A percentile compares a stretch with the other conserved stretches of the same genome.
Conservation (phyloP, 2,329 filamentous ascomycete genomes). For the Cytospora schulzeri region DNA sequence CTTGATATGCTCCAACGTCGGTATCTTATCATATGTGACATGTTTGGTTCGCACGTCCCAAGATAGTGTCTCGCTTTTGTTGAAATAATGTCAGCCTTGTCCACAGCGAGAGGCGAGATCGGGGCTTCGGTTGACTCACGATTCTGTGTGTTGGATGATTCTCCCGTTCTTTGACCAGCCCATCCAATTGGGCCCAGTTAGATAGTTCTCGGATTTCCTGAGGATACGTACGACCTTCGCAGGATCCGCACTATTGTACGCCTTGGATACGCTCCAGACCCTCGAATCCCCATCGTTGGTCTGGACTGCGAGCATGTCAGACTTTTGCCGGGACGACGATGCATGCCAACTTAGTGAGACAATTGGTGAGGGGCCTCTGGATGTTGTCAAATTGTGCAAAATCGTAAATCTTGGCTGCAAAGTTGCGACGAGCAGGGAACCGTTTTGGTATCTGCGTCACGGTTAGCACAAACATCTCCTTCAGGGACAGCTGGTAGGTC, state of each 20-base stretch:
- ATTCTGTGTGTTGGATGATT: constrained; percentile 88
- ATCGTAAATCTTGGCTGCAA: constrained; percentile 93
- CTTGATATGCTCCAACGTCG: constrained; percentile 77
- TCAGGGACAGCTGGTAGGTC: neutral
- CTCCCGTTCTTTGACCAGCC: constrained; percentile 98
- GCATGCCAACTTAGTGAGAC: constrained; percentile 92
- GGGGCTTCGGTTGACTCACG: constrained; percentile 59
- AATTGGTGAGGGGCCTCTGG: constrained; percentile 81
- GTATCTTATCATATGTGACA: constrained; percentile 85
- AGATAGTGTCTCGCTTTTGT: constrained; percentile 76
- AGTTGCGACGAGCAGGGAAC: constrained; percentile 86
- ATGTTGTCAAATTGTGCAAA: constrained; percentile 86
- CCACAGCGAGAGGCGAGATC: constrained; percentile 2
- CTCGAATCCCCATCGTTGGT: constrained; percentile 88
- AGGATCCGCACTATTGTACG: constrained; percentile 67
- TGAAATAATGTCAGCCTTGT: constrained; percentile 34
- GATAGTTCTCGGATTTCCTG: constrained; percentile 74
- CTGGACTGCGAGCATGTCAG: constrained; percentile 95
- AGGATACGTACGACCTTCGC: constrained; percentile 89
- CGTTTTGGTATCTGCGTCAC: constrained; percentile 79
- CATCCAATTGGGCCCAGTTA: constrained; percentile 88
- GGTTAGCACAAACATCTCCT: constrained; percentile 25
- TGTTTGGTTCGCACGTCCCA: constrained; percentile 99
- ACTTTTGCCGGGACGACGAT: constrained; percentile 92
- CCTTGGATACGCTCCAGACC: constrained; percentile 95